Conservation (phyloP, 2,329 filamentous ascomycete genomes). For the Talaromyces pinophilus region DNA sequence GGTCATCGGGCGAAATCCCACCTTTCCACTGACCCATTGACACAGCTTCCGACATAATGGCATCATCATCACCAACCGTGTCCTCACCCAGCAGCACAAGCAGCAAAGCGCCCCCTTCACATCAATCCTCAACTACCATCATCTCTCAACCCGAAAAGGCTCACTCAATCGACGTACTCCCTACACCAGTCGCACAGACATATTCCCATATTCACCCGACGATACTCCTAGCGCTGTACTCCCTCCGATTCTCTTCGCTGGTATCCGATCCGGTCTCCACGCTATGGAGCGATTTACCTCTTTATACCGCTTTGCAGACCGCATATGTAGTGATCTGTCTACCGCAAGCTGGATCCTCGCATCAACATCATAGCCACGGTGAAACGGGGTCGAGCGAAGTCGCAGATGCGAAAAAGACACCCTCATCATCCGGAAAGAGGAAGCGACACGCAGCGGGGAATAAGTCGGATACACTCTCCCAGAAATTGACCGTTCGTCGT, state of each 20-base stretch:
- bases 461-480: conserved; percentile 12
- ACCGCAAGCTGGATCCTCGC: conserved; percentile 51
- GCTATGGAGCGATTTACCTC: conserved; percentile 62
- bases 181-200: conserved; percentile 51
- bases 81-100: conserved; percentile 13
- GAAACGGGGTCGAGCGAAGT: conserved; percentile 2
- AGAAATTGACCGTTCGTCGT: conserved; percentile 20
- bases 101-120: conserved; percentile 12
- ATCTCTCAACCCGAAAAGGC: conserved; percentile 26
- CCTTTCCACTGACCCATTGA: background rate
- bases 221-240: conserved; percentile 65
- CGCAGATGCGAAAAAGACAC: conserved; percentile 1
- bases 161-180: conserved; percentile 51
- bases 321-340: conserved; percentile 61
- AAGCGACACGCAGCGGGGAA: conserved; percentile 12
- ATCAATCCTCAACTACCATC: background rate
- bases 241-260: conserved; percentile 64
- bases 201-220: conserved; percentile 69
- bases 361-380: conserved; percentile 26
- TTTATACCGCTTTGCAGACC: conserved; percentile 65
- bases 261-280: conserved; percentile 69
- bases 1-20: background rate
- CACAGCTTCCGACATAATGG: background rate
- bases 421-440: conserved; percentile 8
- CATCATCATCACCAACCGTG: conserved; percentile 16